Base-by-base conservation (phyloP, 208 protist genomes). In the Trypanosoma boissoni region DNA sequence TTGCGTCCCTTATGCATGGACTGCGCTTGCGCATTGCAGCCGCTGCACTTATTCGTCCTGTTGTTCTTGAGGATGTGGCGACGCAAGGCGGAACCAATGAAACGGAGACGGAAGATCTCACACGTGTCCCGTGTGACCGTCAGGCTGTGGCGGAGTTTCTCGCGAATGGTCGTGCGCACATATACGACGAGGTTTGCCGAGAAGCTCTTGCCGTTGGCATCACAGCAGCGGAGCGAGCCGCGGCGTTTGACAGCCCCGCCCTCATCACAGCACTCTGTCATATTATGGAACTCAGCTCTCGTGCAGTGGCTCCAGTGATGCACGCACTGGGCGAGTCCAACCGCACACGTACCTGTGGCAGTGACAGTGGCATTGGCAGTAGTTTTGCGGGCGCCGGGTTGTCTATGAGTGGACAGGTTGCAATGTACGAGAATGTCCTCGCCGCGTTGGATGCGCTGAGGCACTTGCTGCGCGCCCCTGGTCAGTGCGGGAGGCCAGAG, bases 391-490 rank as follows among this genome's bases (percentile, higher is more conserved):
- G 34, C 6, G 12, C 8, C 12, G 12, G 34, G 8, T 16, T 29
- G 24, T 27, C 50, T 10, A 20, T 63, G 9, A n/a, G 3, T 37
- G 8, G 48, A 20, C 57, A 63, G 43, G 49, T 87, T 10, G 77
- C 79, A n/a, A 85, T 86, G 74, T 81, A 88, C 58, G 81, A 92
- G 46, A 92, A 92, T 72, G 73, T 86, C 2, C 39, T 81, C 10
- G 64, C 74, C 26, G 64, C 65, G 54, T 70, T 24, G 55, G 20
- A 23, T 63, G 72, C 34, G 8, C 6, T 64, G 3, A 54, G 49
- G 24, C 31, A 36, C 21, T 53, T 51, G 16, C 29, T 56, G 29
- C 24, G 20, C 24, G 9, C 44, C 27, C 41, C 3, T 46, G 31
- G 41, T 16, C 46, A 29, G 2, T 24, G 20, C n/a, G 20, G 24